Conservation (phyloP, 441 rosid genomes). For the Croton setiger region DNA sequence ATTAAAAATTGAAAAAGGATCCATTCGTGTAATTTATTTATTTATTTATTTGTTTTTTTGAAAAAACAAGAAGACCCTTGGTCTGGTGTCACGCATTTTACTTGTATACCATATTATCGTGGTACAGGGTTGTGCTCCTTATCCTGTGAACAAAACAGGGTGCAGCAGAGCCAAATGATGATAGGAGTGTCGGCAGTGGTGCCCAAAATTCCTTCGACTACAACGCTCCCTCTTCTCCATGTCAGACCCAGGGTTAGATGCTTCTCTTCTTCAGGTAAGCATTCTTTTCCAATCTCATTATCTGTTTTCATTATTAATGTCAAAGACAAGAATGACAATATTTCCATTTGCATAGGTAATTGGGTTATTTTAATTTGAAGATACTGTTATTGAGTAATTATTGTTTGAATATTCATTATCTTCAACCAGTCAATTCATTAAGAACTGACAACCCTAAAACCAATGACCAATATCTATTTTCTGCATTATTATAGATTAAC, state of each 20-base stretch:
- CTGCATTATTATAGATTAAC: background rate
- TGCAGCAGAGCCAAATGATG: slow-evolving; percentile 23
- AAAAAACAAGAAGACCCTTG: too few species aligned
- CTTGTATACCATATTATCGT: too few species aligned
- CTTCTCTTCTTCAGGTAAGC: slow-evolving; percentile 38
- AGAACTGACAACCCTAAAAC: background rate
- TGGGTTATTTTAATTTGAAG: background rate
- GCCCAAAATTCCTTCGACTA: slow-evolving; percentile 28
- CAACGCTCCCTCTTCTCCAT: slow-evolving; percentile 26
- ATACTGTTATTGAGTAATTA: background rate
- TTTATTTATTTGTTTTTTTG: too few species aligned
- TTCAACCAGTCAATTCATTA: background rate
- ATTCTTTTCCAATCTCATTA: background rate
- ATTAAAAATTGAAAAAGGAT: too few species aligned
- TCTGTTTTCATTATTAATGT: too few species aligned
- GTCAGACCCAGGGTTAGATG: slow-evolving; percentile 30
- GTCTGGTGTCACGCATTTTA: too few species aligned
- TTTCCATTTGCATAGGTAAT: background rate
- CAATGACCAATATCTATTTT: background rate
- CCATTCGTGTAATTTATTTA: too few species aligned
- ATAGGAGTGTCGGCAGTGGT: slow-evolving; percentile 30
- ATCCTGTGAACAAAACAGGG: background rate
- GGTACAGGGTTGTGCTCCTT: too few species aligned
- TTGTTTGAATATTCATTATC: background rate
- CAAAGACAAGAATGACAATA: background rate